These are phyloP conservation scores for Candida krabiensis DNA, from an alignment of 805 yeast species.

Conservation along the genomic window DNA sequence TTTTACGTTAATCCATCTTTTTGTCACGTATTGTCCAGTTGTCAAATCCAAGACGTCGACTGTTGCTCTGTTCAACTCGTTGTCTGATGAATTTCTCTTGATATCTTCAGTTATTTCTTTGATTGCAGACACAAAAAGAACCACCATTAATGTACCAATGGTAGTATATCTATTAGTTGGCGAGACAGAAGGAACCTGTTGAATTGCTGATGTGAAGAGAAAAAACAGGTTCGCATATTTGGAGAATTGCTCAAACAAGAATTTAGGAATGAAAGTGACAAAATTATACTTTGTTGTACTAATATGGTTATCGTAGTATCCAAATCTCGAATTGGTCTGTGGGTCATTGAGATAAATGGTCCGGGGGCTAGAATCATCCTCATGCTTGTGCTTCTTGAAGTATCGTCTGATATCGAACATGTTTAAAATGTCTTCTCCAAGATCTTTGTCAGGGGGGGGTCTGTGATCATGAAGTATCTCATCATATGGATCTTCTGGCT, in stretches of 20 bases:
- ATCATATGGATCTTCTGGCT: conserved; percentile 19
- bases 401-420: conserved; percentile 31
- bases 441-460: conserved; percentile 24
- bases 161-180: conserved; percentile 97
- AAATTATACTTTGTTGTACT: conserved; percentile 93
- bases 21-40: conserved; percentile 61
- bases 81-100: conserved; percentile 85
- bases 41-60: conserved; percentile 61
- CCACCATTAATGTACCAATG: conserved; percentile 84
- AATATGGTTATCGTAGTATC: conserved; percentile 79
- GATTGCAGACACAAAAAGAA: conserved; percentile 84
- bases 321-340: conserved; percentile 49
- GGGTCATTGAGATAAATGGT: conserved; percentile 67
- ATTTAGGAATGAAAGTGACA: conserved; percentile 93
- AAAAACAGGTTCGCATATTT: conserved; percentile 96
- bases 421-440: conserved; percentile 20
- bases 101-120: conserved; percentile 90
- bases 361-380: conserved; percentile 49
- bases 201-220: conserved; percentile 86
- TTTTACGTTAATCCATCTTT: conserved; percentile 80
- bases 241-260: conserved; percentile 93
- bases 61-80: conserved; percentile 74
- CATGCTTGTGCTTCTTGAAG: conserved; percentile 19
- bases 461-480: conserved; percentile 25
- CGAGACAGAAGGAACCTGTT: conserved; percentile 94